These are phyloP conservation scores for Termitomyces sp. DNA, from an alignment of 1,284 basidiomycete species.

Conservation along the genomic window DNA sequence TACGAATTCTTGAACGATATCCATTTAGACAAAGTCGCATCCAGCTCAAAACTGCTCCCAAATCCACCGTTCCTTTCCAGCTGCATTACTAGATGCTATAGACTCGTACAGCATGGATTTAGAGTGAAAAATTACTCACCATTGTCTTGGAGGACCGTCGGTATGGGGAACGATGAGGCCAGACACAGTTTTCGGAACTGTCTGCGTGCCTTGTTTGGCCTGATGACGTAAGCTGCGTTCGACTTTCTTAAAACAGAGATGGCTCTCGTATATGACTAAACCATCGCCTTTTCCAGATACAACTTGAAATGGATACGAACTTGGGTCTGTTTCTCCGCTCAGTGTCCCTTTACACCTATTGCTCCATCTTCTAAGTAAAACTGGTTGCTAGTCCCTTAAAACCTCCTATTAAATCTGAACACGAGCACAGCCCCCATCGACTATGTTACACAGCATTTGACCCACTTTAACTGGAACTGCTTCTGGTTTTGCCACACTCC, in stretches of 20 bases:
- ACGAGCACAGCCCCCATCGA: not conserved
- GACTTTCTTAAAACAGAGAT: no score
- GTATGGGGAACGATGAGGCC: constrained; percentile 25
- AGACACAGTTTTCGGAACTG: constrained; percentile 17
- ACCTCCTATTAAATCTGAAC: not conserved
- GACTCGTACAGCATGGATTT: constrained; percentile 5
- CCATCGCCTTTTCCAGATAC: no score
- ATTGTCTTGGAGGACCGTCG: constrained; percentile 35
- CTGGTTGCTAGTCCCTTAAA: not conserved
- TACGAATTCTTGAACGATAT: constrained; percentile 1
- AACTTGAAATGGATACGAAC: no score
- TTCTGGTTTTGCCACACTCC: not conserved
- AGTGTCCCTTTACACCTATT: not conserved
- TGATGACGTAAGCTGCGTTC: constrained; percentile 29
- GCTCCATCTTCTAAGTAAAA: no score
- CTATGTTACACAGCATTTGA: not conserved
- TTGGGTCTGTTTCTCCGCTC: not conserved
- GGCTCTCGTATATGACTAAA: no score
- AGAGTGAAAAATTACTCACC: constrained; percentile 28
- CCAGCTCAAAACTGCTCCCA: constrained; percentile 22
- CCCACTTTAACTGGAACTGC: not conserved
- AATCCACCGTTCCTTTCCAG: constrained; percentile 2
- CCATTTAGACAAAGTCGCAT: constrained; percentile 21
- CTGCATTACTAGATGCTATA: constrained; percentile 2
- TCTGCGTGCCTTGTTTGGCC: constrained; percentile 33